phyloP scores from a whole-genome alignment of 306 rosid species.

The Malus fusca region DNA sequence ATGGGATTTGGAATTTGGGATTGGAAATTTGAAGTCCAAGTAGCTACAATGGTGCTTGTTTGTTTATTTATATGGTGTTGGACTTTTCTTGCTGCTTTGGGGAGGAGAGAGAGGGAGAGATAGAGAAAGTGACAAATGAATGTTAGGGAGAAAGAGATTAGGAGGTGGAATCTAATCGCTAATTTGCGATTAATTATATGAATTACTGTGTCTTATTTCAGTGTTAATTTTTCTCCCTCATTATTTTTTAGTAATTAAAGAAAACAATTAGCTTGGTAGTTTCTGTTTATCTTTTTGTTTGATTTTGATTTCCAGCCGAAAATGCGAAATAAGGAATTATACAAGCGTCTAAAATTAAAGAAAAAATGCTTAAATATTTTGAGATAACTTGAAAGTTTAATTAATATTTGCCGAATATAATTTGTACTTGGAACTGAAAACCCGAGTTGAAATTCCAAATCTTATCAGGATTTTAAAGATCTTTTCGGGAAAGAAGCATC shows the following conservation, averaged over 20 bases:
- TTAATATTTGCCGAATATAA: too few relatives aligned
- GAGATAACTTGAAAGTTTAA: too few relatives aligned
- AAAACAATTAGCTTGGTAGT: background rate
- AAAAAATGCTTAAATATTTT: too few relatives aligned
- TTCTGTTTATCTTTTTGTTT: background rate
- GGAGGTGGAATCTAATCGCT: background rate
- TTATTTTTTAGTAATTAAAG: background rate
- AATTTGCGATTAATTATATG: background rate
- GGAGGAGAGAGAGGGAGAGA: background rate
- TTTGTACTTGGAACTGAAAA: too few relatives aligned
- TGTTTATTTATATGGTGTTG: slow-evolving; percentile 4
- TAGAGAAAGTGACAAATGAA: slow-evolving; percentile 12
- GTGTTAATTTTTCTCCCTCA: background rate
- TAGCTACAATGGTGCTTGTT: background rate
- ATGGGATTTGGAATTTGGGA: background rate
- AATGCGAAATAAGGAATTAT: background rate
- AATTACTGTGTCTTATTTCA: background rate
- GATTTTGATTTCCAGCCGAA: background rate
- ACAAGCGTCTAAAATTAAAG: too few relatives aligned
- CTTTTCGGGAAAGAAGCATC: too few relatives aligned
- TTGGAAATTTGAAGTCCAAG: background rate
- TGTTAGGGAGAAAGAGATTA: background rate
- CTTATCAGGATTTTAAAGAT: too few relatives aligned
- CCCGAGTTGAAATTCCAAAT: too few relatives aligned
- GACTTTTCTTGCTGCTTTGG: background rate